Evolutionary conservation across 208 protist species (phyloP), one percentile per base, ranked within the genome.

Genomic region (Leishmania aethiopica): DNA sequence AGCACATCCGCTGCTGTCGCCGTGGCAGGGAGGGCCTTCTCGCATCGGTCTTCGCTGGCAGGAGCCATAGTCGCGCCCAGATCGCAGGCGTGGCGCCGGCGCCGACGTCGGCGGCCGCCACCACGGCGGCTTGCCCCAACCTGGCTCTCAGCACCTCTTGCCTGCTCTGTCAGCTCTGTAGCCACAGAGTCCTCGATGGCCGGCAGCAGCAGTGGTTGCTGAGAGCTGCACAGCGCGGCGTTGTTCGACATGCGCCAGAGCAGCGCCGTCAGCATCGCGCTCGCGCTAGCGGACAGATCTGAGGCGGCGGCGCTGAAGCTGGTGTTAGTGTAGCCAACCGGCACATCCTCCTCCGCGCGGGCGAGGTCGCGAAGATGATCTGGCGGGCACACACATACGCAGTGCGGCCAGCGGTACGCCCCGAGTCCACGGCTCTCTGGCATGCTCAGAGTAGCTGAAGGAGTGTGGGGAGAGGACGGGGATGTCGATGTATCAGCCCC

Each of bases 331-430:
- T 55, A 49, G 19, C 35, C 49, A 17, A 13, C n/a, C 62, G 22
- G 62, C 25, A 47, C 57, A 28, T n/a, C 79, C 35, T 19, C 80
- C 53, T 59, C 78, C 37, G 77, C 71, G 6, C 47, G 19, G 7
- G 73, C 47, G 11, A 88, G 69, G 10, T 76, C 78, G 53, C 72
- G 74, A 8, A 57, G 80, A 47, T 87, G 86, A n/a, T 80, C 76
- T 35, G 80, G 57, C 8, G 84, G 84, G 71, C 88, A 91, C 8
- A 74, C 75, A 62, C 88, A 91, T 37, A 89, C 40, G 78, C 88
- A 91, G 62, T 91, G 88, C 19, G 80, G 84, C 80, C 77, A 86
- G 60, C 69, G 67, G 53, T 78, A 71, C 28, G 49, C 45, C 8
- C 55, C 59, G 1, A 66, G 25, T n/a, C 10, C 47, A 6, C n/a